A percentile compares a stretch with the other conserved stretches of the same genome.
These are phyloP conservation scores for Penicillium coffeae DNA, from an alignment of 495 filamentous ascomycete genomes.

Conservation along the genomic window DNA sequence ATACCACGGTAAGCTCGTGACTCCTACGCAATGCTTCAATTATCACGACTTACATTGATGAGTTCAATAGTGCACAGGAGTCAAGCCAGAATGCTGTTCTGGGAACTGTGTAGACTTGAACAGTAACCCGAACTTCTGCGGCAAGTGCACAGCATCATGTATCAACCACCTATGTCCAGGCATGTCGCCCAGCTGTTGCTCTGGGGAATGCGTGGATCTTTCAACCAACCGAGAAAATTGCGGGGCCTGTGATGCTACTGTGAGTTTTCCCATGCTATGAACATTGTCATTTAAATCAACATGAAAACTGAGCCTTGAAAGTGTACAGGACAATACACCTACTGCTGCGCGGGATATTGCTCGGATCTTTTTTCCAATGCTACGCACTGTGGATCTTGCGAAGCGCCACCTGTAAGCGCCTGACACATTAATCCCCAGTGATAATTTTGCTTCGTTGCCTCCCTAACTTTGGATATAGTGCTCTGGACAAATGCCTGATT, in stretches of 20 bases:
- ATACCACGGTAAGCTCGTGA: neutral
- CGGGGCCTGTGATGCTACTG: slow-evolving; percentile 2
- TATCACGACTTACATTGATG: neutral
- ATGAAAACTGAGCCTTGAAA: neutral
- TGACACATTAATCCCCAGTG: neutral
- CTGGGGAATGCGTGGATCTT: slow-evolving; percentile 4
- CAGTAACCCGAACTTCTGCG: slow-evolving; percentile 1
- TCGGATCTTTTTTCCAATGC: neutral
- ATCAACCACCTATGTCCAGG: slow-evolving; percentile 1
- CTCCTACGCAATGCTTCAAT: neutral
- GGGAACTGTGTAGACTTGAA: slow-evolving; percentile 4
- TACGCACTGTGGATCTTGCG: slow-evolving; percentile 7
- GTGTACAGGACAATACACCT: neutral
- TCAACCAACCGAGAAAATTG: neutral
- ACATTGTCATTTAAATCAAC: neutral
- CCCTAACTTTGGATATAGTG: slow-evolving; percentile 1
- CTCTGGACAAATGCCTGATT: neutral
- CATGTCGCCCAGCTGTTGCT: slow-evolving; percentile 2
- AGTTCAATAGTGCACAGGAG: slow-evolving; percentile 1
- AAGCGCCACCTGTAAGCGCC: slow-evolving; percentile 2
- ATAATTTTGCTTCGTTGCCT: neutral
- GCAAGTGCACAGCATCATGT: slow-evolving; percentile 2
- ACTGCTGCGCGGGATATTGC: slow-evolving; percentile 6
- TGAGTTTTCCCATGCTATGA: neutral
- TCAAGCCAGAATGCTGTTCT: neutral